A percentile compares a stretch with the other conserved stretches of the same genome.
Evolutionary conservation across 1,284 basidiomycete genomes (phyloP).

Genomic region (Cutaneotrichosporon cyanovorans): DNA sequence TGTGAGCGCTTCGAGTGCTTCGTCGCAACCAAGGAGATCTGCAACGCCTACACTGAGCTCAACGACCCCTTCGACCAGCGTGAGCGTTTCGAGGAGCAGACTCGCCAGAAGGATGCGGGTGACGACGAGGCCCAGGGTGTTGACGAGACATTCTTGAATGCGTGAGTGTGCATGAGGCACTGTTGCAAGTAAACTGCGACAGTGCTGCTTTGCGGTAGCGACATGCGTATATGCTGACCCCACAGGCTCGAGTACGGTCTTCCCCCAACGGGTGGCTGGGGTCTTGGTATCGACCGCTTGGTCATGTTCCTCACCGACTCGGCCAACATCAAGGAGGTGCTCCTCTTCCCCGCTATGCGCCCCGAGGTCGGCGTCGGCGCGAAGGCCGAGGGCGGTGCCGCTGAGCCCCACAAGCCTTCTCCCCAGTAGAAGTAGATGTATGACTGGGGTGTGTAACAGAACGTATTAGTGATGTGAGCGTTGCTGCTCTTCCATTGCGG

Average conservation of each 20-base stretch:
- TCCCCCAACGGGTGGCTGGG: constrained; percentile 95
- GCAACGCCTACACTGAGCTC: constrained; percentile 97
- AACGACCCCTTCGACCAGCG: constrained; percentile 97
- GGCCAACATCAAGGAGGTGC: constrained; percentile 55
- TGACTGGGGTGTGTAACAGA: too few species aligned
- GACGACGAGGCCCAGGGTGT: constrained; percentile 98
- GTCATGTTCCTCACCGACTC: constrained; percentile 96
- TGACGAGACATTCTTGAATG: constrained; percentile 88
- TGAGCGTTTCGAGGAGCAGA: constrained; percentile 91
- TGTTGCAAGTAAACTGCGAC: background rate
- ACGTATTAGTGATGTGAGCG: too few species aligned
- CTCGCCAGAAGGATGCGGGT: constrained; percentile 87
- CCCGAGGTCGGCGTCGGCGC: constrained; percentile 16
- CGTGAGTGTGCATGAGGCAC: constrained; percentile 53
- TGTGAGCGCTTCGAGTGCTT: constrained; percentile 99
- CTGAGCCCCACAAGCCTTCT: background rate
- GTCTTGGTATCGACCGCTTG: constrained; percentile 83
- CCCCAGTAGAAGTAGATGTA: too few species aligned
- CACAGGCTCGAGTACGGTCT: constrained; percentile 88
- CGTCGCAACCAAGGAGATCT: constrained; percentile 96
- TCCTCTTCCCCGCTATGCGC: constrained; percentile 48
- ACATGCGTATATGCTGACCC: background rate
- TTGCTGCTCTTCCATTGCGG: too few species aligned
- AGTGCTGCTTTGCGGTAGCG: background rate
- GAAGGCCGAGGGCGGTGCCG: background rate